Evolutionary conservation across 177 flowering plant species (phyloP).

Genomic region (Vitis hybrid): DNA sequence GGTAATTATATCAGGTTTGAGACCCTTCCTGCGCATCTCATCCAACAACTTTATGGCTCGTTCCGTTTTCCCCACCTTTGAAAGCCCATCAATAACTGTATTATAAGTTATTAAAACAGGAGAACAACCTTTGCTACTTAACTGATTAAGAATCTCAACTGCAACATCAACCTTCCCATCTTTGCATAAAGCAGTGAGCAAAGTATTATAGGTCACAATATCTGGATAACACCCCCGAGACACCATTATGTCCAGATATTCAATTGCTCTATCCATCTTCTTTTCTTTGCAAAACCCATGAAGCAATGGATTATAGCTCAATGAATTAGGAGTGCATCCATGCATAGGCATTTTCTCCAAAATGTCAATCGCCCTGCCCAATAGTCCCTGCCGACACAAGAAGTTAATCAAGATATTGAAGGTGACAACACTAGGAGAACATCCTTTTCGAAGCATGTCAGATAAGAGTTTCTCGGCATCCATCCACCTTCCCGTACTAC

Average conservation of each 20-base stretch:
- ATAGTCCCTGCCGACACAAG: conserved; percentile 68
- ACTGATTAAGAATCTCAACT: conserved; percentile 68
- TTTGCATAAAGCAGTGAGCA: conserved; percentile 87
- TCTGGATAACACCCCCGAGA: conserved; percentile 83
- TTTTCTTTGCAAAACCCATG: conserved; percentile 87
- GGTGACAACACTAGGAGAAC: conserved; percentile 85
- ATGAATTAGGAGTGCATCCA: conserved; percentile 82
- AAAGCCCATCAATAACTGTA: conserved; percentile 84
- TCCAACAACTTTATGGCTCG: conserved; percentile 52
- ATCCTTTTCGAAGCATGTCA: conserved; percentile 72
- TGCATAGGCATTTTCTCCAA: conserved; percentile 82
- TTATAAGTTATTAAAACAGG: conserved; percentile 88
- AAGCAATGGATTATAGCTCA: conserved; percentile 84
- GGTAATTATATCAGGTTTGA: conserved; percentile 80
- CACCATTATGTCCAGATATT: conserved; percentile 74
- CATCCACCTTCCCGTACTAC: conserved; percentile 83
- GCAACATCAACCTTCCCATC: conserved; percentile 84
- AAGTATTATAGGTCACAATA: conserved; percentile 84
- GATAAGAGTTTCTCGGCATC: conserved; percentile 77
- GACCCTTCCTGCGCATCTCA: conserved; percentile 71
- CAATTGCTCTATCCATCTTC: conserved; percentile 86
- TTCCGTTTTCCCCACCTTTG: conserved; percentile 67
- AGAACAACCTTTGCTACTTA: conserved; percentile 71
- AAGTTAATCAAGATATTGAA: conserved; percentile 82
- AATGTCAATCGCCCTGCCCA: conserved; percentile 79